phyloP scores from a whole-genome alignment of 2,329 filamentous ascomycete genomes.

The Aspergillus ustus region DNA sequence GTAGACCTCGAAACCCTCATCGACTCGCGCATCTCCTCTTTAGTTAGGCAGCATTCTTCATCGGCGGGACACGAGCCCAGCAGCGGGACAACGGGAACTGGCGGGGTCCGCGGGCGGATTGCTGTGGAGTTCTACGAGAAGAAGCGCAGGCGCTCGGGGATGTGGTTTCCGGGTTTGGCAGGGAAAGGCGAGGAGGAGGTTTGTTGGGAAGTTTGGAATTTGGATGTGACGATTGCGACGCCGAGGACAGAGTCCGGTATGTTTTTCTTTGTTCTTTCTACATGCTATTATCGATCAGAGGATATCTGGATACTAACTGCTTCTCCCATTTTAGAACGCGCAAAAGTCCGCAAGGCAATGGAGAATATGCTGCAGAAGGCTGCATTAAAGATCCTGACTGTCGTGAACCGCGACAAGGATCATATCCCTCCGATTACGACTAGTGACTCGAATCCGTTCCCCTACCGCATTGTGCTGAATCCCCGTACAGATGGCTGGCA shows the following conservation, averaged over 20 bases:
- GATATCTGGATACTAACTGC: slow-evolving; percentile 1
- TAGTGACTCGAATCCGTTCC: slow-evolving; percentile 89
- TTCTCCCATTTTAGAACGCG: slow-evolving; percentile 67
- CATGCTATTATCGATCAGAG: not conserved
- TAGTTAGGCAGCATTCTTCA: slow-evolving; percentile 75
- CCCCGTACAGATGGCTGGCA: slow-evolving; percentile 81
- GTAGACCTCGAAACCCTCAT: slow-evolving; percentile 92
- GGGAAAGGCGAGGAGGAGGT: slow-evolving; percentile 83
- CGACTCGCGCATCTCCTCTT: slow-evolving; percentile 78
- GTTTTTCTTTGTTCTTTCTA: slow-evolving; percentile 33
- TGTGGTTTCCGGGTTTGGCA: slow-evolving; percentile 61
- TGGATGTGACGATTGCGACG: slow-evolving; percentile 91
- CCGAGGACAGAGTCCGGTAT: slow-evolving; percentile 85
- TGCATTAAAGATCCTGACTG: slow-evolving; percentile 85
- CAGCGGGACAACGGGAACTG: slow-evolving; percentile 35
- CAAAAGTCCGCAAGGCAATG: slow-evolving; percentile 88
- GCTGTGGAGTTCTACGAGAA: slow-evolving; percentile 95
- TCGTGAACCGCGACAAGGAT: slow-evolving; percentile 86
- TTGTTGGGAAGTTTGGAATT: slow-evolving; percentile 95
- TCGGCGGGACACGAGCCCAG: slow-evolving; percentile 45
- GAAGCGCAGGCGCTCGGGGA: slow-evolving; percentile 78
- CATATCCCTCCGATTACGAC: slow-evolving; percentile 97
- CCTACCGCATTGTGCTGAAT: slow-evolving; percentile 89
- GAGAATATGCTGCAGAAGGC: slow-evolving; percentile 85
- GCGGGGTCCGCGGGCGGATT: slow-evolving; percentile 75